phyloP scores from a whole-genome alignment of 2,329 filamentous ascomycete genomes.

The Colletotrichum sp. region DNA sequence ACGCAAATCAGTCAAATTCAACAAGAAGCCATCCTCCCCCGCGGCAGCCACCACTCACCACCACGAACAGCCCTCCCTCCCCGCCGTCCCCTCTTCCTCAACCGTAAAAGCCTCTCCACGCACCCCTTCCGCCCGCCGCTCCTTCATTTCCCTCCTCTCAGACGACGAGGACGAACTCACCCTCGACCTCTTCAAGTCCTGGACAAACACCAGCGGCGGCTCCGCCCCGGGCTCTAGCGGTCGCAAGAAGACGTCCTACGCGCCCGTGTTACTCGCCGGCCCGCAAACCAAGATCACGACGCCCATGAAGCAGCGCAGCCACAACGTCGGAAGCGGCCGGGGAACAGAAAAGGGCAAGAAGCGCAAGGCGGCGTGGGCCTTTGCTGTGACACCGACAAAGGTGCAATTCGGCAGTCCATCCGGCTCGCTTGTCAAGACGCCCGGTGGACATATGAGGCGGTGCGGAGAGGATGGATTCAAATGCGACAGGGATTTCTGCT shows the following conservation, averaged over 20 bases:
- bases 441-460: slow-evolving; percentile 52
- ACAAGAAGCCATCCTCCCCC: not conserved
- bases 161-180: slow-evolving; percentile 43
- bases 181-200: slow-evolving; percentile 32
- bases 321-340: not conserved
- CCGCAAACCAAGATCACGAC: slow-evolving; percentile 2
- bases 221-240: not conserved
- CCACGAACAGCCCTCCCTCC: not conserved
- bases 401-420: slow-evolving; percentile 20
- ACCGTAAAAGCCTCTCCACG: not conserved
- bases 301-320: not conserved
- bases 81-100: not conserved
- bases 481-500: slow-evolving; percentile 65
- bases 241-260: not conserved
- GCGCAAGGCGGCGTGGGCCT: slow-evolving; percentile 12
- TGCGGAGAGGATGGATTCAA: slow-evolving; percentile 62
- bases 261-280: not conserved
- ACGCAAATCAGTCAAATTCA: not conserved
- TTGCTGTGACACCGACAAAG: slow-evolving; percentile 2
- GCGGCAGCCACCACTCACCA: not conserved
- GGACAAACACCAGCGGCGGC: slow-evolving; percentile 1
- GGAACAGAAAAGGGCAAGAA: not conserved
- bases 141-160: slow-evolving; percentile 48
- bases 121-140: slow-evolving; percentile 33
- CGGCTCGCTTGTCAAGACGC: slow-evolving; percentile 44